These are phyloP conservation scores for Paecilomyces fulvus DNA, from an alignment of 2,329 filamentous ascomycete genomes.

Conservation along the genomic window DNA sequence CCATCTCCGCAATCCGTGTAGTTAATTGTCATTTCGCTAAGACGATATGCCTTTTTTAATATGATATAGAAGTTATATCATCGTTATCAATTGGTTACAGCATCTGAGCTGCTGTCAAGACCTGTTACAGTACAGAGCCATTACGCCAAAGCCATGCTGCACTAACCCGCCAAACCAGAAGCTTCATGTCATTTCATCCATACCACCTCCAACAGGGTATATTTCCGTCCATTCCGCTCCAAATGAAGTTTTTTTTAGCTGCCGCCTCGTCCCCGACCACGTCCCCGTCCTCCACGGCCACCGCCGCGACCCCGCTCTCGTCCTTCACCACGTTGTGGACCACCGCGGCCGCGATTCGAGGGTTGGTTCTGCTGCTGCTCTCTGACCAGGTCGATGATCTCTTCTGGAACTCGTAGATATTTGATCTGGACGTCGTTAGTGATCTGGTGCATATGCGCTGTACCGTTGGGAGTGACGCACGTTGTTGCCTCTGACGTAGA, in stretches of 20 bases:
- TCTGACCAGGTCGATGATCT: slow-evolving; percentile 90
- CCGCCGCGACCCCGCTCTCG: slow-evolving; percentile 34
- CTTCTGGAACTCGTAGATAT: slow-evolving; percentile 91
- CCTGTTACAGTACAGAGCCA: neutral
- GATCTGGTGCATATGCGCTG: neutral
- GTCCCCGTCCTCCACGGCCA: slow-evolving; percentile 36
- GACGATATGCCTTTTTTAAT: neutral
- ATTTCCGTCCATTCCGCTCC: slow-evolving; percentile 14
- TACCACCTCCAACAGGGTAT: slow-evolving; percentile 26
- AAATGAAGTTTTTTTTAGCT: slow-evolving; percentile 14
- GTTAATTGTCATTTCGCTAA: neutral
- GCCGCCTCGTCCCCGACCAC: slow-evolving; percentile 35
- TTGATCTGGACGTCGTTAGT: slow-evolving; percentile 63
- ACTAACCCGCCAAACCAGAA: slow-evolving; percentile 21
- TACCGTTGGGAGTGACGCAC: slow-evolving; percentile 44
- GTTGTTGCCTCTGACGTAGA: slow-evolving; percentile 96
- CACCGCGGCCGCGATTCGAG: slow-evolving; percentile 33
- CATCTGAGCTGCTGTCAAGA: neutral
- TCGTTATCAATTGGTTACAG: neutral
- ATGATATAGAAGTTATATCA: neutral
- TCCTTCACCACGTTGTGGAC: slow-evolving; percentile 25
- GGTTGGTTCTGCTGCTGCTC: slow-evolving; percentile 74
- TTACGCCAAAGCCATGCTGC: slow-evolving; percentile 33
- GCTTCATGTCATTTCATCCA: slow-evolving; percentile 17
- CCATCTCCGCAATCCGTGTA: neutral